Percentiles rank a stretch among this genome's conserved stretches.
Evolutionary conservation across 352 stramenopile species (phyloP).

Genomic region (Phytopythium montanum): DNA sequence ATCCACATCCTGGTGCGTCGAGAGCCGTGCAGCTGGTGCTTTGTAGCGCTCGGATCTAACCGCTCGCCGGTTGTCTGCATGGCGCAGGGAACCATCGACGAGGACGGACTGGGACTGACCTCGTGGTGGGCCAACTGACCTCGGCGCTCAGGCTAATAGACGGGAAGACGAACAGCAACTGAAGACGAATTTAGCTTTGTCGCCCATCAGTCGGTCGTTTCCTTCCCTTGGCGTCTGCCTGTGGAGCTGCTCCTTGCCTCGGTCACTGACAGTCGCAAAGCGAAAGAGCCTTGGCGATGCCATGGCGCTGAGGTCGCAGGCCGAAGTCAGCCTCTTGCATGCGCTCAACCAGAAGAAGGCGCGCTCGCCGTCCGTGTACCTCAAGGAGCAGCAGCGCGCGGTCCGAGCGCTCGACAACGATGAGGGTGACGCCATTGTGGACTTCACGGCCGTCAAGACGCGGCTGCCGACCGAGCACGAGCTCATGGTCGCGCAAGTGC

Average conservation of each 20-base stretch:
- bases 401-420: constrained; percentile 6
- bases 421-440: constrained; percentile 9
- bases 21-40: neutral
- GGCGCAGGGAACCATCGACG: constrained; percentile 79
- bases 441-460: neutral
- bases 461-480: constrained; percentile 26
- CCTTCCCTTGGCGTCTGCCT: neutral
- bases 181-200: constrained; percentile 1
- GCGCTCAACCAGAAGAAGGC: constrained; percentile 50
- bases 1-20: constrained; percentile 76
- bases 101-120: constrained; percentile 77
- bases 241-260: neutral
- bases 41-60: neutral
- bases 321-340: constrained; percentile 46
- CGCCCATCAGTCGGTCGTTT: neutral
- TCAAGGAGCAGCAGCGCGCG: constrained; percentile 36
- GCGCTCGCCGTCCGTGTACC: constrained; percentile 33
- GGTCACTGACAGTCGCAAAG: neutral
- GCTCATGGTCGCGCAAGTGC: constrained; percentile 44
- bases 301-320: constrained; percentile 41
- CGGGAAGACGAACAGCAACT: neutral
- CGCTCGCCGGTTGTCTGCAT: neutral
- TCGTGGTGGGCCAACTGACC: constrained; percentile 73
- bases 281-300: neutral
- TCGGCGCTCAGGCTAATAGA: constrained; percentile 2